Conservation (phyloP, 306 rosid species). For the Cotoneaster glaucophyllus region DNA sequence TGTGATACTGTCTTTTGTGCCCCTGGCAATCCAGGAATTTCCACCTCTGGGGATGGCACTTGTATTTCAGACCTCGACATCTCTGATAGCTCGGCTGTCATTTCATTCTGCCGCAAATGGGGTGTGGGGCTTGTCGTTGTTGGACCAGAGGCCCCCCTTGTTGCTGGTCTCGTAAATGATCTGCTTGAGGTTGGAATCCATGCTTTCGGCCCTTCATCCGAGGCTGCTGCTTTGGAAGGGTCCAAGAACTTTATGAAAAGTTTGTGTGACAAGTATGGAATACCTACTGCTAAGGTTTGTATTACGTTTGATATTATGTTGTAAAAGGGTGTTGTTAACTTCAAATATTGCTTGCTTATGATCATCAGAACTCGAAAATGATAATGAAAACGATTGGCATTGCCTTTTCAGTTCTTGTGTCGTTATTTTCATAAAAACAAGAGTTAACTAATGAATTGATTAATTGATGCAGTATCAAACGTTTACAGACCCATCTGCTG, state of each 20-base stretch:
- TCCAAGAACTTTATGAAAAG: conserved; percentile 92
- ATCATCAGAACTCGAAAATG: background rate
- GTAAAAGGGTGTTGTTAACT: background rate
- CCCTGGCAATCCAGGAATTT: conserved; percentile 92
- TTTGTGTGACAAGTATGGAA: conserved; percentile 77
- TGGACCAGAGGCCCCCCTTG: conserved; percentile 95
- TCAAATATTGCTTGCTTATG: background rate
- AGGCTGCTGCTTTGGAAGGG: conserved; percentile 98
- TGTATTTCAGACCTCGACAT: conserved; percentile 71
- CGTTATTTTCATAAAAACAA: background rate
- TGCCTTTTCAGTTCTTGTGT: background rate
- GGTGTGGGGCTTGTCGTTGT: conserved; percentile 83
- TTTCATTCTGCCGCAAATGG: conserved; percentile 60
- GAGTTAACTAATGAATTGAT: background rate
- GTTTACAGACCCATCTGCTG: conserved; percentile 66
- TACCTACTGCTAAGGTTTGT: conserved; percentile 94
- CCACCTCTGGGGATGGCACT: conserved; percentile 68
- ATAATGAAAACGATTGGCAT: background rate
- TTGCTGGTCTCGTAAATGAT: conserved; percentile 72
- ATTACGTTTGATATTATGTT: background rate
- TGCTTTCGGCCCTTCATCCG: conserved; percentile 92
- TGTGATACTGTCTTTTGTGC: conserved; percentile 72
- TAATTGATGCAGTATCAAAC: conserved; percentile 66
- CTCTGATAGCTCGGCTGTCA: conserved; percentile 50
- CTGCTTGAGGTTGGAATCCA: conserved; percentile 66